A percentile compares a stretch with the other conserved stretches of the same genome.
Conservation (phyloP, 768 basidiomycete species). For the Boletus edulis region DNA sequence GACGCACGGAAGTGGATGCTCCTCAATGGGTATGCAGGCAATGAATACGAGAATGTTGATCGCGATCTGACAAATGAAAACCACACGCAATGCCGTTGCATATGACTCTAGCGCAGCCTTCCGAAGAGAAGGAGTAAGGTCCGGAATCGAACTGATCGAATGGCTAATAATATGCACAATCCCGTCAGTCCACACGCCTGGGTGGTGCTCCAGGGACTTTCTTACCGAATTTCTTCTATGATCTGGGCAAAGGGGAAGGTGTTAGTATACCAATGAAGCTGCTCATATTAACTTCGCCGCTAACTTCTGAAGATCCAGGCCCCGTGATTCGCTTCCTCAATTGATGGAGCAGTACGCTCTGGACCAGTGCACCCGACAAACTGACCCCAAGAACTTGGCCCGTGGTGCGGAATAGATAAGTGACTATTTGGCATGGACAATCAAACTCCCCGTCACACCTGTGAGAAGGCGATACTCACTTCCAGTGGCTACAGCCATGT, state of each 20-base stretch:
- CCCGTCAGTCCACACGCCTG: conserved; percentile 13
- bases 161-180: conserved; percentile 43
- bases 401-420: conserved; percentile 90
- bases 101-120: conserved; percentile 74
- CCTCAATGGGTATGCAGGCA: conserved; percentile 72
- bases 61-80: conserved; percentile 78
- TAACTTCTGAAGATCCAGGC: conserved; percentile 67
- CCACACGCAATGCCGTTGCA: conserved; percentile 72
- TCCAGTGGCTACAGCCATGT: conserved; percentile 87
- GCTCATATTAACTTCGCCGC: conserved; percentile 33
- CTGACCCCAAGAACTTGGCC: conserved; percentile 97
- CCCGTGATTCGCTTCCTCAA: conserved; percentile 76
- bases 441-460: conserved; percentile 6
- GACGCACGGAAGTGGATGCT: conserved; percentile 54
- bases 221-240: conserved; percentile 68
- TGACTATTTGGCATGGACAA: conserved; percentile 51
- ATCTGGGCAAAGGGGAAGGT: conserved; percentile 43
- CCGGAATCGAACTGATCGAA: conserved; percentile 69
- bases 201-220: conserved; percentile 11
- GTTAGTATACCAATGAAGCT: conserved; percentile 18
- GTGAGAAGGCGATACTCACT: conserved; percentile 50
- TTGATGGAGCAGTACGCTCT: conserved; percentile 70
- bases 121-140: conserved; percentile 50
- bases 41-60: conserved; percentile 67
- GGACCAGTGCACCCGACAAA: conserved; percentile 79